Evolutionary conservation across 1,284 basidiomycete genomes (phyloP), one percentile per base, ranked within the genome.

Genomic region (Amanita bisporigera): DNA sequence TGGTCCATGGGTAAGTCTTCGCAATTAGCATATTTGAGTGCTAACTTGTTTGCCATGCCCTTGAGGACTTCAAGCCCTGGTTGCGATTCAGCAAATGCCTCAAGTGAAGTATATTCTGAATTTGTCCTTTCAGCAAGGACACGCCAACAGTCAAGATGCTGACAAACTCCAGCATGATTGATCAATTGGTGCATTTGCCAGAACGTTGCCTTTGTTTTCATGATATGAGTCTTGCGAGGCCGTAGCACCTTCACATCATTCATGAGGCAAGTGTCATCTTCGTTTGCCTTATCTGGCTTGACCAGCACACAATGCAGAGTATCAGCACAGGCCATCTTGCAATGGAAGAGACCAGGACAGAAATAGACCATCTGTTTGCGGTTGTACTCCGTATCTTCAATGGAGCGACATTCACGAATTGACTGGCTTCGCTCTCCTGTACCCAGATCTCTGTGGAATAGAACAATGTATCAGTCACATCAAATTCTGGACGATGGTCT

Each of bases 181-280:
- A 79, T 72, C n/a, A 76, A 64, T 33, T 78, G 69, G 65, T 78
- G 74, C 66, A 75, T 76, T 14, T 63, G 45, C 15, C 69, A 65
- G 67, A 76, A 78, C 2, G 71, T 70, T 12, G 76, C 75, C 67
- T 74, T 69, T 19, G 50, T 54, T 36, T 45, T 67, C 57, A 79
- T 69, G 50, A 73, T 76, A n/a, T 66, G 68, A 1, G 74, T 74
- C 21, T 77, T 75, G 5, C 72, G 68, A n/a, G 75, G 75, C 3
- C 73, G 67, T 11, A 76, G 57, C 1, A 70, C 58, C 5, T 29
- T 38, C 6, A 75, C 61, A 67, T 71, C 55, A 15, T 69, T 33
- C 61, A 72, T 67, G 2, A 76, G 49, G 36, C 68, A 66, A 19
- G 62, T 72, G 1, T 54, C n/a, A 33, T n/a, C n/a, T 74, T 73